These are phyloP conservation scores for Chimonanthus praecox DNA, from an alignment of 164 flowering plant species.

Conservation along the genomic window DNA sequence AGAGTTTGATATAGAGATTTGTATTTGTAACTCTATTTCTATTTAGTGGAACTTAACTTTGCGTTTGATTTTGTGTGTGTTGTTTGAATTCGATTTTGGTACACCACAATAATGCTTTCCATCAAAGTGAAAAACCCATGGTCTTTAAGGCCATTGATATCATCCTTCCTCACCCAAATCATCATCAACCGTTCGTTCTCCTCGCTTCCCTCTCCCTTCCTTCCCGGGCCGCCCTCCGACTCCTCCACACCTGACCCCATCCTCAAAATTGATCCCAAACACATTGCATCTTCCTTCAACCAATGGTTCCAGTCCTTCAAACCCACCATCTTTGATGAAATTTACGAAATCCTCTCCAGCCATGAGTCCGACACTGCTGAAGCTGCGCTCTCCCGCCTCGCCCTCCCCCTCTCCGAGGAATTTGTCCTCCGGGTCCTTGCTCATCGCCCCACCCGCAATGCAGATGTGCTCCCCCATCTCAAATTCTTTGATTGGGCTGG, in stretches of 20 bases:
- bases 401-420: constrained; percentile 35
- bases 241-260: neutral
- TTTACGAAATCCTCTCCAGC: constrained; percentile 30
- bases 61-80: no score
- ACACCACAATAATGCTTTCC: no score
- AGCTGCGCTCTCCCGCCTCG: constrained; percentile 30
- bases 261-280: neutral
- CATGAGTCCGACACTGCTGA: constrained; percentile 15
- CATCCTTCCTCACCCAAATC: no score
- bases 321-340: constrained; percentile 23
- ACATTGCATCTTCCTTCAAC: constrained; percentile 28
- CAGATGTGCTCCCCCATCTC: constrained; percentile 53
- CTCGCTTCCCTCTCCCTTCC: neutral
- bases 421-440: constrained; percentile 40
- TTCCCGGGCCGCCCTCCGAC: neutral
- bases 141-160: no score
- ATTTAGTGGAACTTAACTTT: no score
- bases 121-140: no score
- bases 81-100: no score
- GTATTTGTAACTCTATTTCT: no score
- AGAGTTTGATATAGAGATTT: no score
- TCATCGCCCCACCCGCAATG: neutral
- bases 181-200: neutral
- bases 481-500: constrained; percentile 94
- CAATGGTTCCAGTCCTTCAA: constrained; percentile 42